These are phyloP conservation scores for Epichloe bromicola DNA, from an alignment of 2,329 filamentous ascomycete genomes.

Conservation along the genomic window DNA sequence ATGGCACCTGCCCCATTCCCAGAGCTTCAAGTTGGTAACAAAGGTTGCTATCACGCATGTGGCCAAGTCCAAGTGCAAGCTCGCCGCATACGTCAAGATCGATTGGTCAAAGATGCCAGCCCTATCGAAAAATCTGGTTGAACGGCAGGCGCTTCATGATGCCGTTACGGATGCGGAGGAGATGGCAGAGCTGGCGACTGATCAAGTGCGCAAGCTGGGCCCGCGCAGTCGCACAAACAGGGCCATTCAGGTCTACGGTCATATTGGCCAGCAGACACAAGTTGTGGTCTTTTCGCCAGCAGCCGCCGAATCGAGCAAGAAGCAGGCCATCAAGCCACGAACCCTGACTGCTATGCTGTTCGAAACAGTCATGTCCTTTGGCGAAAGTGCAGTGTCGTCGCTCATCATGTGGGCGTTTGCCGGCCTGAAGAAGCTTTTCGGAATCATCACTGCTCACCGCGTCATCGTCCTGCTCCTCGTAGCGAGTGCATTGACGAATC, in stretches of 20 bases:
- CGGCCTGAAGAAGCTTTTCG: conserved; percentile 50
- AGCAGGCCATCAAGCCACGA: conserved; percentile 46
- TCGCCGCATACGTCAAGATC: conserved; percentile 78
- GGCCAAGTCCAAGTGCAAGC: conserved; percentile 82
- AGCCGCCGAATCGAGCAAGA: conserved; percentile 32
- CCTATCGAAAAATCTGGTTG: conserved; percentile 47
- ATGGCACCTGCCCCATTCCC: conserved; percentile 77
- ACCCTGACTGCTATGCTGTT: conserved; percentile 57
- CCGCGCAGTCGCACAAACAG: conserved; percentile 62
- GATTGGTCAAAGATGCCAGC: conserved; percentile 65
- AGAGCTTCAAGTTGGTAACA: conserved; percentile 67
- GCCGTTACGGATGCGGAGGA: conserved; percentile 60
- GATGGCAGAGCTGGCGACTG: conserved; percentile 60
- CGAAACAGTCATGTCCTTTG: conserved; percentile 59
- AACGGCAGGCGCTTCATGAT: conserved; percentile 63
- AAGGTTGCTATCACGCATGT: conserved; percentile 92
- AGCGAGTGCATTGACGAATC: conserved; percentile 58
- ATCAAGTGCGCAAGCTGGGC: conserved; percentile 64
- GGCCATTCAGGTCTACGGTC: conserved; percentile 67
- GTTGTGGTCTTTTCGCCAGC: conserved; percentile 46
- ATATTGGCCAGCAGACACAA: conserved; percentile 55
- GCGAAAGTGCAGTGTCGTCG: conserved; percentile 61
- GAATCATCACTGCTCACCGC: conserved; percentile 57
- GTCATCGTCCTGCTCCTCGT: conserved; percentile 58
- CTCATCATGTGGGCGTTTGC: conserved; percentile 68